Percentiles rank a stretch among this genome's conserved stretches.
phyloP scores from a whole-genome alignment of 129 eudicot species.

The Lonicera japonica region DNA sequence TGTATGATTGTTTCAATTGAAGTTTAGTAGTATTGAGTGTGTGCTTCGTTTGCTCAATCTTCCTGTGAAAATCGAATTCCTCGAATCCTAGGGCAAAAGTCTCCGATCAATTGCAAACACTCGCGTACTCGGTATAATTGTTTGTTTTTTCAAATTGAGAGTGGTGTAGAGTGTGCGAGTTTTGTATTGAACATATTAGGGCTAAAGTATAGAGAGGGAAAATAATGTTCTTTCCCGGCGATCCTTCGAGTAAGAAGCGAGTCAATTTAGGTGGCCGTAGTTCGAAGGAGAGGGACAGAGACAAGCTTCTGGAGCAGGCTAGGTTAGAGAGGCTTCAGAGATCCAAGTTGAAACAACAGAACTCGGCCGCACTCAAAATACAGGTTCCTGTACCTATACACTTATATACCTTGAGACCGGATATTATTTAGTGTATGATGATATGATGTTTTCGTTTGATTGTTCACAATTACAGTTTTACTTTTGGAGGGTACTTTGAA shows the following conservation, averaged over 20 bases:
- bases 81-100: background rate
- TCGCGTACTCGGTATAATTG: background rate
- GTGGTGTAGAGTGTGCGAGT: conserved; percentile 2
- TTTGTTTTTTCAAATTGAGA: background rate
- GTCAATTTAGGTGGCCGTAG: conserved; percentile 99
- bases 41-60: background rate
- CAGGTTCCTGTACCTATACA: conserved; percentile 42
- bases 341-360: conserved; percentile 57
- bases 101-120: background rate
- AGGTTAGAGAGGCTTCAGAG: conserved; percentile 68
- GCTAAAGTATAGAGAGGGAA: conserved; percentile 3
- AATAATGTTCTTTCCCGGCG: conserved; percentile 93
- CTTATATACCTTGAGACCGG: background rate
- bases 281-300: conserved; percentile 81
- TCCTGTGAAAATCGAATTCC: background rate
- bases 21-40: too few relatives aligned
- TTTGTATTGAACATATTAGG: conserved; percentile 13
- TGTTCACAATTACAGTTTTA: background rate
- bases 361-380: conserved; percentile 69
- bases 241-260: conserved; percentile 73
- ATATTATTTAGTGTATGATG: background rate
- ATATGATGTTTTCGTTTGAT: background rate
- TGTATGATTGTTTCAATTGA: too few relatives aligned
- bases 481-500: background rate
- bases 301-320: conserved; percentile 85